A percentile compares a stretch with the other conserved stretches of the same genome.
phyloP scores from a whole-genome alignment of 2,329 filamentous ascomycete genomes.

The Talaromyces sp. region DNA sequence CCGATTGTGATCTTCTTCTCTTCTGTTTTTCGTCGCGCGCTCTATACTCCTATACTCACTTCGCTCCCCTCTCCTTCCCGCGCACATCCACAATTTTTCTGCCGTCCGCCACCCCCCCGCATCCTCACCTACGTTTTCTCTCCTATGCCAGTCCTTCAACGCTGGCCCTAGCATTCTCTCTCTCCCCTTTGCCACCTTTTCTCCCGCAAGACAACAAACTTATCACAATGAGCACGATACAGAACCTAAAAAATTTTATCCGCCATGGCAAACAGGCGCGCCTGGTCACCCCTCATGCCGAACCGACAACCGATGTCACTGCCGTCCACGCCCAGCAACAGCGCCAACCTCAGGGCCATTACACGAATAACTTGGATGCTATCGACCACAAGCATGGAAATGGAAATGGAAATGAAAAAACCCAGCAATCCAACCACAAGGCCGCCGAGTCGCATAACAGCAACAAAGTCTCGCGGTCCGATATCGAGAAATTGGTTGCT shows the following conservation, averaged over 20 bases:
- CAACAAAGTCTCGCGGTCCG: constrained; percentile 45
- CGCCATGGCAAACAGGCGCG: constrained; percentile 95
- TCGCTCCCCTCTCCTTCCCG: not conserved
- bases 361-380: constrained; percentile 56
- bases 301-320: constrained; percentile 59
- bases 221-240: constrained; percentile 63
- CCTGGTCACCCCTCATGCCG: constrained; percentile 55
- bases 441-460: constrained; percentile 53
- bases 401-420: constrained; percentile 64
- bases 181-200: not conserved
- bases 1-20: not conserved
- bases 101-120: not conserved
- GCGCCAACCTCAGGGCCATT: constrained; percentile 44
- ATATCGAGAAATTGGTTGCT: constrained; percentile 79
- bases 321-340: constrained; percentile 61
- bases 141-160: not conserved
- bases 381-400: constrained; percentile 57
- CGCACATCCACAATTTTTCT: not conserved
- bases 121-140: not conserved
- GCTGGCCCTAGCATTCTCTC: not conserved
- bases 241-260: constrained; percentile 97
- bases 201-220: not conserved
- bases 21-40: not conserved
- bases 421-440: constrained; percentile 49
- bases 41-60: not conserved